Evolutionary conservation across 2,329 filamentous ascomycete species (phyloP).

Genomic region (Elsinoe fawcettii): DNA sequence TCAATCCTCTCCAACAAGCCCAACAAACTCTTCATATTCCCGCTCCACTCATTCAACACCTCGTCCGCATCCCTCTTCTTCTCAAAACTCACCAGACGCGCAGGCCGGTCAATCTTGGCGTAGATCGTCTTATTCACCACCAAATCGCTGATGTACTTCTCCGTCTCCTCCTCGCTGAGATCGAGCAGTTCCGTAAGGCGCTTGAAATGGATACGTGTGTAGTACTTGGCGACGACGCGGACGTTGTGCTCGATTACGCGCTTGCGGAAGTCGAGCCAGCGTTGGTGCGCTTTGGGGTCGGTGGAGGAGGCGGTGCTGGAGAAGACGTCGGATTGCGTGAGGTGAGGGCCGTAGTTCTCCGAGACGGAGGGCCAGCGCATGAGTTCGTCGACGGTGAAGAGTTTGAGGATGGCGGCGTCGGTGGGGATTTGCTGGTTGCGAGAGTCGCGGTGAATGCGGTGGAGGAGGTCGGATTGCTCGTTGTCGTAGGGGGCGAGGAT

Average conservation of each 20-base stretch:
- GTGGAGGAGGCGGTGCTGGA: slow-evolving; percentile 48
- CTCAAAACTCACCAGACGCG: slow-evolving; percentile 85
- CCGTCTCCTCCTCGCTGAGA: slow-evolving; percentile 87
- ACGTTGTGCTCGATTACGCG: slow-evolving; percentile 99
- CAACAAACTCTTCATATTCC: slow-evolving; percentile 91
- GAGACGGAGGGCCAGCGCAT: slow-evolving; percentile 98
- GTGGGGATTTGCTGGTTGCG: slow-evolving; percentile 65
- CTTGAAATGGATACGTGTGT: slow-evolving; percentile 90
- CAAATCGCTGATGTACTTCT: slow-evolving; percentile 96
- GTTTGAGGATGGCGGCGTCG: slow-evolving; percentile 80
- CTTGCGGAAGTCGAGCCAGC: slow-evolving; percentile 94
- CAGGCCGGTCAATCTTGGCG: slow-evolving; percentile 92
- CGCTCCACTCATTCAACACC: slow-evolving; percentile 95
- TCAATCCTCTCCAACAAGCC: slow-evolving; percentile 85
- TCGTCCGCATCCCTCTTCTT: slow-evolving; percentile 93
- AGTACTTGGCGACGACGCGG: slow-evolving; percentile 95
- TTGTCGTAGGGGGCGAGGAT: slow-evolving; percentile 97
- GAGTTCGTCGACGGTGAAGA: slow-evolving; percentile 90
- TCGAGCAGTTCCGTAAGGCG: slow-evolving; percentile 87
- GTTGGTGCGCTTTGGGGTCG: slow-evolving; percentile 72
- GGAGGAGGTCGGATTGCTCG: slow-evolving; percentile 93
- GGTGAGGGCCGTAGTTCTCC: slow-evolving; percentile 77
- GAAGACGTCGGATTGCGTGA: slow-evolving; percentile 87
- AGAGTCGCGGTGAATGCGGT: slow-evolving; percentile 79
- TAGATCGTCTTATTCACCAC: slow-evolving; percentile 98